Conservation (phyloP, 83 land plant species). For the Diphasiastrum complanatum region DNA sequence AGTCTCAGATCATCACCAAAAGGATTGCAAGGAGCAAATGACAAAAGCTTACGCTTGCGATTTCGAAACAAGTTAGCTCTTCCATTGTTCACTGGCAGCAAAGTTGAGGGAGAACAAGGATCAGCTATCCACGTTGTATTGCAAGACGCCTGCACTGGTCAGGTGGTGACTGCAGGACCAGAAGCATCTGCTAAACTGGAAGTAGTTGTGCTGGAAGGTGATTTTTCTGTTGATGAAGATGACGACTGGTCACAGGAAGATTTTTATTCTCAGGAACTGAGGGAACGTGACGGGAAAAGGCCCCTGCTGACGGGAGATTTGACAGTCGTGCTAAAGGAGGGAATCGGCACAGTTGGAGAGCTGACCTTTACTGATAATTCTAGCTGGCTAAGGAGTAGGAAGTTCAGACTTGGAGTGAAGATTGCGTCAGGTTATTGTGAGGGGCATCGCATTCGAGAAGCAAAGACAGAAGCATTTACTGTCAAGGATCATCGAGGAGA, state of each 20-base stretch:
- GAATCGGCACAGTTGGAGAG: slow-evolving; percentile 1
- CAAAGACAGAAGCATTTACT: slow-evolving; percentile 5
- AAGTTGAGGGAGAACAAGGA: too few species aligned
- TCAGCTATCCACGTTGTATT: too few species aligned
- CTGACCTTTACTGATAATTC: too few species aligned
- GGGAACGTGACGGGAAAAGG: too few species aligned
- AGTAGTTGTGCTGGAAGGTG: slow-evolving; percentile 7
- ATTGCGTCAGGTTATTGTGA: background rate
- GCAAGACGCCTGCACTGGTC: slow-evolving; percentile 4
- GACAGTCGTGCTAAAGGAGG: background rate
- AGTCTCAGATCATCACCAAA: too few species aligned
- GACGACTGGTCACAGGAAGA: slow-evolving; percentile 9
- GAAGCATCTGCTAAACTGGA: slow-evolving; percentile 13
- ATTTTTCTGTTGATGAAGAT: slow-evolving; percentile 2
- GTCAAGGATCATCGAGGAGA: slow-evolving; percentile 8
- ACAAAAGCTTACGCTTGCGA: too few species aligned
- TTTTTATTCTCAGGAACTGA: background rate
- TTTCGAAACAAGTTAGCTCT: slow-evolving; percentile 10
- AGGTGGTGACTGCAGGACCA: slow-evolving; percentile 11
- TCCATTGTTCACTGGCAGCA: slow-evolving; percentile 10
- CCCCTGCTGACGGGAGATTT: slow-evolving; percentile 8
- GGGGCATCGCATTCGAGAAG: too few species aligned
- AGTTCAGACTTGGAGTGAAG: too few species aligned
- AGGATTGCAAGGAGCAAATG: too few species aligned
- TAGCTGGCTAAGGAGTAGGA: too few species aligned